Conservation (phyloP, 164 flowering plant species). For the Aristolochia californica region DNA sequence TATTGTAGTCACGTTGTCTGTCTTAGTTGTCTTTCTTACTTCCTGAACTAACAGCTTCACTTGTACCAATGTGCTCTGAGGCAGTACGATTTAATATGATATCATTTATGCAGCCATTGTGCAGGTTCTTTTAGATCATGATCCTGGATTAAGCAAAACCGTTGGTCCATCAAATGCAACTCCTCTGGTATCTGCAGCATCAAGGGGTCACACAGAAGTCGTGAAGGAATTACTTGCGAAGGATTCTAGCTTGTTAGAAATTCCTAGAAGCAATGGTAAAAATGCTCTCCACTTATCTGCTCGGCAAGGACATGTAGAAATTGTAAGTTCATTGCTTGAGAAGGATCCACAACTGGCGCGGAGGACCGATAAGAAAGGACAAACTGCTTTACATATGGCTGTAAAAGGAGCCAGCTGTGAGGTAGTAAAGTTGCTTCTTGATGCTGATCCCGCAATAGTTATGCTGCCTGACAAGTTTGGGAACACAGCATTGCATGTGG, state of each 20-base stretch:
- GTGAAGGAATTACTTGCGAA: constrained; percentile 52
- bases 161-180: constrained; percentile 60
- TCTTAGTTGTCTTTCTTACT: too few relatives aligned
- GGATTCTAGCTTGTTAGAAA: constrained; percentile 54
- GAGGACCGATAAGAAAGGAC: constrained; percentile 78
- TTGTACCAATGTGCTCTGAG: too few relatives aligned
- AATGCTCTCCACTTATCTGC: constrained; percentile 77
- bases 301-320: constrained; percentile 69
- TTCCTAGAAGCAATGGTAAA: constrained; percentile 64
- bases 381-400: constrained; percentile 86
- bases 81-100: constrained; percentile 1
- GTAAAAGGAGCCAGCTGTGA: constrained; percentile 71
- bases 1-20: too few relatives aligned
- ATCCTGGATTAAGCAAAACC: constrained; percentile 48
- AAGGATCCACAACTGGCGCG: constrained; percentile 70
- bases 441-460: constrained; percentile 74
- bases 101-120: constrained; percentile 49
- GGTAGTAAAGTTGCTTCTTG: constrained; percentile 63
- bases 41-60: too few relatives aligned
- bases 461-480: constrained; percentile 84
- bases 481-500: constrained; percentile 76
- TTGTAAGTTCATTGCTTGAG: constrained; percentile 55
- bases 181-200: constrained; percentile 77
- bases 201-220: constrained; percentile 61
- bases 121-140: constrained; percentile 57